phyloP scores from a whole-genome alignment of 1,284 basidiomycete genomes.

The Leccinum ponderosum region DNA sequence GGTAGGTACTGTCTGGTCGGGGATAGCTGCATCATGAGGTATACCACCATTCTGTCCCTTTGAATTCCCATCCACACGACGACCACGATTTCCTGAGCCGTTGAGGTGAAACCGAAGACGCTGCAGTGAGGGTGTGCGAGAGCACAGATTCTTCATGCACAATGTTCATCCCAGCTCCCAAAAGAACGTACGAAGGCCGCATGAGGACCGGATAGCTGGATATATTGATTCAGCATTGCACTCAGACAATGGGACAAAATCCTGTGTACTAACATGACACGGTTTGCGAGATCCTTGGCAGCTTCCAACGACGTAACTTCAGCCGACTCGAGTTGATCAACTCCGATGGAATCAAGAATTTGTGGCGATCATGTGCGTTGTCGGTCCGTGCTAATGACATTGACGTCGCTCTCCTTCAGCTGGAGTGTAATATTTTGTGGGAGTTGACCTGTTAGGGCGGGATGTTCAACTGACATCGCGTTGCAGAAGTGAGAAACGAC shows the following conservation, averaged over 20 bases:
- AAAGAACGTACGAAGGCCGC: conserved; percentile 96
- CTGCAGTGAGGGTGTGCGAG: conserved; percentile 92
- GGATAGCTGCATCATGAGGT: conserved; percentile 90
- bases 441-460: conserved; percentile 68
- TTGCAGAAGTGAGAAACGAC: conserved; percentile 17
- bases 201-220: conserved; percentile 93
- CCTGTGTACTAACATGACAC: conserved; percentile 61
- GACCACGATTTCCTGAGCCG: conserved; percentile 86
- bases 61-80: background rate
- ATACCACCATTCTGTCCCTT: background rate
- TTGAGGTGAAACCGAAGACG: conserved; percentile 94
- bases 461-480: background rate
- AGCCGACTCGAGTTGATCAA: conserved; percentile 97
- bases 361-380: conserved; percentile 98
- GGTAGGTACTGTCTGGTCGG: conserved; percentile 93
- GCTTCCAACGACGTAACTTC: conserved; percentile 89
- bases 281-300: conserved; percentile 89
- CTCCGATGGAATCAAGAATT: conserved; percentile 96
- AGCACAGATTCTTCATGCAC: conserved; percentile 91
- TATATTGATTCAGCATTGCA: conserved; percentile 15
- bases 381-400: conserved; percentile 98
- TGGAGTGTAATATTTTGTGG: conserved; percentile 99
- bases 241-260: background rate
- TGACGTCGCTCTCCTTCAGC: conserved; percentile 88
- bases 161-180: conserved; percentile 99